phyloP scores from a whole-genome alignment of 805 yeast genomes.

The Yamadazyma philogaea region DNA sequence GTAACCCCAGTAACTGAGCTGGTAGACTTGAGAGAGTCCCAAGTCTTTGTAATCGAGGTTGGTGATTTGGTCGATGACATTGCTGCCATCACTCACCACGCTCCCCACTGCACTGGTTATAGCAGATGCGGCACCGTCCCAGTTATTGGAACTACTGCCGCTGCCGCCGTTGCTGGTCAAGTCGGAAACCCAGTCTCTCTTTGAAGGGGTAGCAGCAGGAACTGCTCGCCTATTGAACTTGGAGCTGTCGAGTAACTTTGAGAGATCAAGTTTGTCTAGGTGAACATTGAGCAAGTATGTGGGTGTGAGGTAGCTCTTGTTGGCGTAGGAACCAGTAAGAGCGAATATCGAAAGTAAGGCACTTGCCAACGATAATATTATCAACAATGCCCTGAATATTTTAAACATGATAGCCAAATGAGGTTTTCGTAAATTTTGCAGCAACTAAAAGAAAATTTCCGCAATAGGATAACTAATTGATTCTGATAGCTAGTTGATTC shows the following conservation, averaged over 20 bases:
- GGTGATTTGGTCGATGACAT: slow-evolving; percentile 15
- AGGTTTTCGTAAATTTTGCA: background rate
- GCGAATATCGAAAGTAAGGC: slow-evolving; percentile 34
- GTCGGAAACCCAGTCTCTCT: slow-evolving; percentile 16
- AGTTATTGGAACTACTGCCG: slow-evolving; percentile 7
- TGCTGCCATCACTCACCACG: slow-evolving; percentile 2
- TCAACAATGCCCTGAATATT: slow-evolving; percentile 30
- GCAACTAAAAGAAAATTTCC: background rate
- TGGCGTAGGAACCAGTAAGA: slow-evolving; percentile 37
- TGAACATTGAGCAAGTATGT: slow-evolving; percentile 38
- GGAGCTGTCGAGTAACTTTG: slow-evolving; percentile 23
- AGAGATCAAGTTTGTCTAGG: slow-evolving; percentile 29
- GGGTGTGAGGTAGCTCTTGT: slow-evolving; percentile 29
- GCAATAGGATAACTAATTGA: background rate
- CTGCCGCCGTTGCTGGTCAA: slow-evolving; percentile 10
- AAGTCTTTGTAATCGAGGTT: slow-evolving; percentile 23
- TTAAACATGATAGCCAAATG: slow-evolving; percentile 22
- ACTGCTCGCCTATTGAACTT: slow-evolving; percentile 7
- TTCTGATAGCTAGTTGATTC: too few relatives aligned
- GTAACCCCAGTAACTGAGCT: slow-evolving; percentile 43
- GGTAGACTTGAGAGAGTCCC: slow-evolving; percentile 41
- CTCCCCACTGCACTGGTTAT: slow-evolving; percentile 9
- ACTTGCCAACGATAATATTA: slow-evolving; percentile 31
- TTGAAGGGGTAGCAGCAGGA: slow-evolving; percentile 2
- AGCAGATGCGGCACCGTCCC: slow-evolving; percentile 4